Evolutionary conservation across 768 basidiomycete genomes (phyloP), one percentile per base, ranked within the genome.

Genomic region (Suillus ampliporus): DNA sequence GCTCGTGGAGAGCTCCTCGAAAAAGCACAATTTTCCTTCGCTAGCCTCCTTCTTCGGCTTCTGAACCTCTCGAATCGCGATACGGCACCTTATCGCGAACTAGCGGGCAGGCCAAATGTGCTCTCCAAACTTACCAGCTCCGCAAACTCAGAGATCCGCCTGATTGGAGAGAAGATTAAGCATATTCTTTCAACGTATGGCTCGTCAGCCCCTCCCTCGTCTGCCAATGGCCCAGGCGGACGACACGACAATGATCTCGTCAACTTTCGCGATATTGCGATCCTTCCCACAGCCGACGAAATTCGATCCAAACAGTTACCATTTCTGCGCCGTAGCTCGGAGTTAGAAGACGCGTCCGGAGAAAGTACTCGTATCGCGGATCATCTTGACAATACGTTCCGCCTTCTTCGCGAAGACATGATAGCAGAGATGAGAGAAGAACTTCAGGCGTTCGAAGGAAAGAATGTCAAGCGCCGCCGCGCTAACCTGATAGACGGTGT

Each of bases 181-280:
- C 69, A 78, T 50, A 66, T 77, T 40, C 28, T 77, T 31, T 61
- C 69, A 21, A 69, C 69, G 17, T 66, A 66, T 51, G 65, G 61
- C n/a, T 44, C 65, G 8, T 66, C 62, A 21, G 67, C 68, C 17
- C 38, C 63, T 14, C 54, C 61, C 19, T 65, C 68, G 15, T 64
- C 54, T 21, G 78, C 73, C 1, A 62, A 67, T 52, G 68, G 71
- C n/a, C 83, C 87, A 1, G 87, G 87, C 0, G 87, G 86, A 2
- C 77, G 87, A 1, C 88, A 89, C 64, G 86, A 88, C 67, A 89
- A 89, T 63, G 88, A 89, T 68, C 82, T 82, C 58, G 71, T 68
- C 15, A 82, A 88, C 61, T 88, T 87, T 65, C 81, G 83, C 11
- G 61, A 80, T 17, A 86, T 89, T 38, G 71, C 82, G 19, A 84